Evolutionary conservation across 2,329 filamentous ascomycete species (phyloP), one percentile per base, ranked within the genome.

Genomic region (Ophiostoma fasciatum): DNA sequence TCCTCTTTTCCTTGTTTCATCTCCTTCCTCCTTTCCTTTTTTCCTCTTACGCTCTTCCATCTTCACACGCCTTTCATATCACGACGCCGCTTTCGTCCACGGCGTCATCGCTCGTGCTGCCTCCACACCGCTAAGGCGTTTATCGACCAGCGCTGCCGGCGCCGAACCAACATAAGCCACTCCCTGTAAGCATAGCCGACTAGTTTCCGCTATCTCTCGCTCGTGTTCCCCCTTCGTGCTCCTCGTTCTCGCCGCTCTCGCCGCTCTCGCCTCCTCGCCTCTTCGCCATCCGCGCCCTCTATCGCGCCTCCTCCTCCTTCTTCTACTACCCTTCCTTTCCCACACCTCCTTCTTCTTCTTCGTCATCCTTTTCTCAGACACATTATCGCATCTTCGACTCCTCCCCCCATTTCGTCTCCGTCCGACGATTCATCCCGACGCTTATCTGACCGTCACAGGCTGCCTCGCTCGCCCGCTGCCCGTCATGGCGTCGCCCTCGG

Each of bases 401-500:
- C 9, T 23, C 22, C 4, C 22, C n/a, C n/a, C n/a, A 6, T 10
- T 22, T 6, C 21, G 21, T 22, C 21, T 22, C 6, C 6, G 21
- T 22, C 6, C 21, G 6, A 22, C 21, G 6, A 33, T 12, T 18
- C 20, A 33, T 11, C 14, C 8, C 13, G 11, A 13, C 13, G 11
- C 23, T n/a, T 25, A 25, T 25, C 23, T 25, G 21, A 22, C 21
- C 21, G 21, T 6, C 21, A 10, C 12, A 11, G 9, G 23, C 7
- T 25, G 3, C 23, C 13, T 25, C 23, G 4, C 15, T 30, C 28
- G 2, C 19, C 14, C 9, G 9, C 22, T 26, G 13, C 25, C 26
- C n/a, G 35, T n/a, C 30, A 46, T 45, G 57, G 57, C 59, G 40
- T 55, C 59, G 39, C 44, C 54, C 43, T 48, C 44, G 13, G 31